Evolutionary conservation across 345 rosid genomes (phyloP).

Genomic region (Eucalyptus coolabah): DNA sequence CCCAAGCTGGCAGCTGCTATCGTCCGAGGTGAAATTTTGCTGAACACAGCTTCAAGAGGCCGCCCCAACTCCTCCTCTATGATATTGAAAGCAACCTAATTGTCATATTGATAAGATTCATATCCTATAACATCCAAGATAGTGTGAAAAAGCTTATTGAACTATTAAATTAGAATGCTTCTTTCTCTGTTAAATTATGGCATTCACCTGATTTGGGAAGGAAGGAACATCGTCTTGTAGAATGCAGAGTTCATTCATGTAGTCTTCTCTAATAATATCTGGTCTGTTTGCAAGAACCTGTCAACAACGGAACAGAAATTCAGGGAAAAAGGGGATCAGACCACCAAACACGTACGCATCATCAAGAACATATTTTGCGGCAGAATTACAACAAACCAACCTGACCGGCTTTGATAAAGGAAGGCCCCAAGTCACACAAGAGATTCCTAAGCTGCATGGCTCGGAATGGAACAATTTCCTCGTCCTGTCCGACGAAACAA

Average conservation of each 20-base stretch:
- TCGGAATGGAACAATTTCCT: conserved; percentile 82
- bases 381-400: conserved; percentile 36
- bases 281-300: conserved; percentile 96
- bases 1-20: conserved; percentile 99
- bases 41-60: conserved; percentile 81
- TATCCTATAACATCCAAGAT: background rate
- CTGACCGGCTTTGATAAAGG: conserved; percentile 98
- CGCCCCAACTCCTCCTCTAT: conserved; percentile 90
- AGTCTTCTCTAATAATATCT: conserved; percentile 92
- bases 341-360: background rate
- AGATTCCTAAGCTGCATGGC: conserved; percentile 94
- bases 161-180: background rate
- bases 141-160: background rate
- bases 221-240: conserved; percentile 98
- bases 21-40: conserved; percentile 71
- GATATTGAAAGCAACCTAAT: conserved; percentile 78
- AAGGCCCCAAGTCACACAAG: conserved; percentile 90
- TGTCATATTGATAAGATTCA: background rate
- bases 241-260: conserved; percentile 95
- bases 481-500: conserved; percentile 77
- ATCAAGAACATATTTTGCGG: background rate
- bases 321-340: background rate
- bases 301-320: background rate
- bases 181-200: background rate
- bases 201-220: conserved; percentile 75